Evolutionary conservation across 306 rosid species (phyloP).

Genomic region (Pyrus pyrifolia): DNA sequence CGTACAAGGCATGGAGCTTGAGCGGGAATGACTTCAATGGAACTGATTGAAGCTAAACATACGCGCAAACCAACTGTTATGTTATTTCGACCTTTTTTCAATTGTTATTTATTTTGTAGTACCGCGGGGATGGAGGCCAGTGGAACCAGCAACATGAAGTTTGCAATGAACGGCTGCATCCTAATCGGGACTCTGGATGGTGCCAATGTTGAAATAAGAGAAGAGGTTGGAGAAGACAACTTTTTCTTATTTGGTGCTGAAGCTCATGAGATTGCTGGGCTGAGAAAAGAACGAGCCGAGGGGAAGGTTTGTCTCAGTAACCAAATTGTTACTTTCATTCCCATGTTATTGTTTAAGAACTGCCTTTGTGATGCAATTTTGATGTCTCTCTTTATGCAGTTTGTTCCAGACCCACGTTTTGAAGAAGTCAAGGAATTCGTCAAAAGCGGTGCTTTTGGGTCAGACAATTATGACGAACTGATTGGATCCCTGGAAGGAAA

Average conservation of each 20-base stretch:
- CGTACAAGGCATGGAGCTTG: neutral
- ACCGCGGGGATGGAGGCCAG: slow-evolving; percentile 99
- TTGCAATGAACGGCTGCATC: slow-evolving; percentile 93
- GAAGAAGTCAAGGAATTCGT: slow-evolving; percentile 83
- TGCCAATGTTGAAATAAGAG: slow-evolving; percentile 94
- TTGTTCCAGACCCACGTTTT: slow-evolving; percentile 83
- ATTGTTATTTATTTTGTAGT: slow-evolving; percentile 28
- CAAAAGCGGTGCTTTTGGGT: slow-evolving; percentile 80
- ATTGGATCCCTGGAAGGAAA: slow-evolving; percentile 88
- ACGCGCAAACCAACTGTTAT: neutral
- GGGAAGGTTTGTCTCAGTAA: slow-evolving; percentile 64
- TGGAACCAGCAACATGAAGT: slow-evolving; percentile 99
- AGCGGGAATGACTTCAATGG: too few species aligned
- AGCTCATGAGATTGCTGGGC: slow-evolving; percentile 90
- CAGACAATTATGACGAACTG: slow-evolving; percentile 62
- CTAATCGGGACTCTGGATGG: slow-evolving; percentile 97
- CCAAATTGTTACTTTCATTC: slow-evolving; percentile 11
- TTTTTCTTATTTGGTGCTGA: slow-evolving; percentile 91
- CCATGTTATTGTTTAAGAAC: neutral
- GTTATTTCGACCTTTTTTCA: neutral
- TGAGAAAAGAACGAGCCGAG: slow-evolving; percentile 85
- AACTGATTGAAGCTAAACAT: neutral
- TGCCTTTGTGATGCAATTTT: slow-evolving; percentile 6
- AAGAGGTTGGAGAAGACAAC: slow-evolving; percentile 93
- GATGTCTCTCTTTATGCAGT: slow-evolving; percentile 42